phyloP scores from a whole-genome alignment of 176 grass and related monocot genomes.

The Aechmea fasciata region DNA sequence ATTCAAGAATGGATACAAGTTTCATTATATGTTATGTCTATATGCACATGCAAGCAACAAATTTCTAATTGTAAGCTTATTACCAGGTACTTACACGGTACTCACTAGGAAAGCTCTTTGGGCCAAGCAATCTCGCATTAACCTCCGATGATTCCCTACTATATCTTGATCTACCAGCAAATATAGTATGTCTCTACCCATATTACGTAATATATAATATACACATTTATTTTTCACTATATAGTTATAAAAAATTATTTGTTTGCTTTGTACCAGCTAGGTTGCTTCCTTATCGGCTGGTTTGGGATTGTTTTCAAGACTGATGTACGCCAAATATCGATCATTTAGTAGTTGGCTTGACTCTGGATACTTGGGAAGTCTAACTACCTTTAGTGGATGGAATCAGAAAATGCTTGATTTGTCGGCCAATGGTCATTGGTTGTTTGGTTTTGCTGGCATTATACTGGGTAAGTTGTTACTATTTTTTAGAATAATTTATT shows the following conservation, averaged over 20 bases:
- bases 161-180: constrained; percentile 86
- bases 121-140: constrained; percentile 47
- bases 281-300: constrained; percentile 94
- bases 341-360: constrained; percentile 60
- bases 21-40: neutral
- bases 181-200: constrained; percentile 45
- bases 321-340: constrained; percentile 59
- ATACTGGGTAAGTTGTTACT: neutral
- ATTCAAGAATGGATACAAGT: no score
- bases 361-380: constrained; percentile 69
- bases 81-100: constrained; percentile 83
- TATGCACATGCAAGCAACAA: neutral
- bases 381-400: constrained; percentile 98
- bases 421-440: constrained; percentile 77
- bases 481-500: neutral
- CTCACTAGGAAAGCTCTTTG: constrained; percentile 77
- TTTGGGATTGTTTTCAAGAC: constrained; percentile 92
- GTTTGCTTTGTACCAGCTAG: constrained; percentile 41
- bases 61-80: neutral
- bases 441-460: constrained; percentile 49
- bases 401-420: constrained; percentile 76
- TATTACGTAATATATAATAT: neutral
- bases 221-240: neutral
- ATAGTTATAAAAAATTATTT: neutral
- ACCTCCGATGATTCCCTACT: constrained; percentile 58